phyloP scores from a whole-genome alignment of 2,329 filamentous ascomycete genomes.

The Fonsecaea monophora region DNA sequence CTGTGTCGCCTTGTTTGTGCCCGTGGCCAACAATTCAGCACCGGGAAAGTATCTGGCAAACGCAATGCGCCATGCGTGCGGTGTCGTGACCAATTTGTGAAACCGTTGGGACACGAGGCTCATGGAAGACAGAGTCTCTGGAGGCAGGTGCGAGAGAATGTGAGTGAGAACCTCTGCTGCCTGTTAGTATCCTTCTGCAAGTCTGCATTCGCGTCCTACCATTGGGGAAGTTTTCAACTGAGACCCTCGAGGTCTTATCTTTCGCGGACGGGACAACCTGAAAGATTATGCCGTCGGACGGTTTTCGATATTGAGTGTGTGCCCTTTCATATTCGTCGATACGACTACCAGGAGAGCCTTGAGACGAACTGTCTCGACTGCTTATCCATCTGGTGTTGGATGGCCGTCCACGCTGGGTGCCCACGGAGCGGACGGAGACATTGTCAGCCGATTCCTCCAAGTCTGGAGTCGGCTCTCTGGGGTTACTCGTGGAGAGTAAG shows the following conservation, averaged over 20 bases:
- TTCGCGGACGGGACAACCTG: conserved; percentile 57
- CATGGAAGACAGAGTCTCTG: conserved; percentile 80
- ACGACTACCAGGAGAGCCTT: conserved; percentile 56
- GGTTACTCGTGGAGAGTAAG: conserved; percentile 50
- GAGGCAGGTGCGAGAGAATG: conserved; percentile 86
- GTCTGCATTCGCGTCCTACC: conserved; percentile 60
- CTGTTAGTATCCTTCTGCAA: conserved; percentile 37
- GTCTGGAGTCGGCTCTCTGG: conserved; percentile 44
- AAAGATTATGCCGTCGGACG: conserved; percentile 55
- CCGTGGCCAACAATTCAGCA: conserved; percentile 61
- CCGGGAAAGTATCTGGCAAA: conserved; percentile 91
- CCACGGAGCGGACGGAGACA: conserved; percentile 38
- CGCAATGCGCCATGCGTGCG: conserved; percentile 91
- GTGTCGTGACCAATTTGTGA: conserved; percentile 83
- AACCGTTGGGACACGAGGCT: conserved; percentile 88
- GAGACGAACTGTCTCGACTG: conserved; percentile 37
- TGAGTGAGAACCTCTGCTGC: conserved; percentile 85
- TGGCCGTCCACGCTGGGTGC: conserved; percentile 39
- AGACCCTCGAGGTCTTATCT: conserved; percentile 53
- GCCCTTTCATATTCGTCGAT: conserved; percentile 64
- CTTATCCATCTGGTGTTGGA: conserved; percentile 42
- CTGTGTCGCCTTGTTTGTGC: conserved; percentile 49
- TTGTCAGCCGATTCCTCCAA: conserved; percentile 39
- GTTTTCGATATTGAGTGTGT: conserved; percentile 46
- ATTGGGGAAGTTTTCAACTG: conserved; percentile 74